A percentile compares a stretch with the other conserved stretches of the same genome.
Conservation (phyloP, 2,329 filamentous ascomycete species). For the Diaporthe vaccinii region DNA sequence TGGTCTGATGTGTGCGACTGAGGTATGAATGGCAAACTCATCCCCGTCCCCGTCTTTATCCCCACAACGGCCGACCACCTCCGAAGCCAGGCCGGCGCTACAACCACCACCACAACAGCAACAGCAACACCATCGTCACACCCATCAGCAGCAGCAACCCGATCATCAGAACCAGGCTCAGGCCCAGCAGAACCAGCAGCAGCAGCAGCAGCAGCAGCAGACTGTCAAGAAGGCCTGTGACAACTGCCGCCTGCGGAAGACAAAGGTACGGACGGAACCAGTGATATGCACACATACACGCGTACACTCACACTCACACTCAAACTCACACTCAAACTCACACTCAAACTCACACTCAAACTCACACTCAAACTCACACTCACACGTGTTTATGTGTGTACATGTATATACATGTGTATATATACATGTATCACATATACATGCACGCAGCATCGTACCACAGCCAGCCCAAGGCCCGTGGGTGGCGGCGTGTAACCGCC, state of each 20-base stretch:
- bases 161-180: not conserved
- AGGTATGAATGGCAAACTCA: constrained; percentile 37
- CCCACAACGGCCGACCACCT: constrained; percentile 28
- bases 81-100: constrained; percentile 28
- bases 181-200: not conserved
- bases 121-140: not conserved
- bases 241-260: constrained; percentile 36
- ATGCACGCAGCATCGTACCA: not conserved
- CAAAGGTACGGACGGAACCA: constrained; percentile 12
- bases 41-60: constrained; percentile 35
- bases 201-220: constrained; percentile 13
- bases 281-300: not conserved
- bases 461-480: not conserved
- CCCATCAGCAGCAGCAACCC: not conserved
- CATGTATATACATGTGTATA: not conserved
- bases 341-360: not conserved
- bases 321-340: too few relatives aligned
- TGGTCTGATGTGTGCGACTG: constrained; percentile 24
- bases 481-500: not conserved
- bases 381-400: not conserved
- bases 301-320: not conserved
- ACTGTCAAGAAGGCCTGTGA: constrained; percentile 37
- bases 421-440: not conserved
- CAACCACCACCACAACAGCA: not conserved
- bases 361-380: not conserved